Conservation (phyloP, 805 yeast genomes). For the Cyberlindnera nakhonratchasimensis region DNA sequence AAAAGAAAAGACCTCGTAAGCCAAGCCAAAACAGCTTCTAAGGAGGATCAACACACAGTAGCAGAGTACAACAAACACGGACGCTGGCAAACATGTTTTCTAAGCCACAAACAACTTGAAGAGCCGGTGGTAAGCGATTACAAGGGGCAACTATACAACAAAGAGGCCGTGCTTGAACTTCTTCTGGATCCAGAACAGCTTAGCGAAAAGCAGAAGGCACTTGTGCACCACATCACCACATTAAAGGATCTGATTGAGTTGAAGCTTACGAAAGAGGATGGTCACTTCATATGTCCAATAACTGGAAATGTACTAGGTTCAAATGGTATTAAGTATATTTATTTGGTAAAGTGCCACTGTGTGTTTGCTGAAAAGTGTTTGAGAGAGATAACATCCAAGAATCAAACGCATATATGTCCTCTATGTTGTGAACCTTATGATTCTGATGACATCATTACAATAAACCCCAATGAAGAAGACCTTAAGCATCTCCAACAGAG, state of each 20-base stretch:
- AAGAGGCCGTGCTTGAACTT: constrained; percentile 57
- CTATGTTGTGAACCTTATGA: constrained; percentile 33
- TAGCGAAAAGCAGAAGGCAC: constrained; percentile 24
- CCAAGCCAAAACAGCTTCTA: constrained; percentile 10
- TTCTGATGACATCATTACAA: constrained; percentile 34
- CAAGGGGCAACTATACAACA: constrained; percentile 61
- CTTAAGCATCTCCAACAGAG: constrained; percentile 24
- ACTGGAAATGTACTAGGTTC: constrained; percentile 36
- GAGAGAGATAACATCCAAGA: constrained; percentile 20
- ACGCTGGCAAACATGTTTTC: constrained; percentile 46
- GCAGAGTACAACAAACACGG: constrained; percentile 28
- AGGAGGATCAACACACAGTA: constrained; percentile 19
- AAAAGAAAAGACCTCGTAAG: constrained; percentile 48
- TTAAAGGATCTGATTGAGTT: constrained; percentile 44
- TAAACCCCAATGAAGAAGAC: constrained; percentile 32
- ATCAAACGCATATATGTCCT: constrained; percentile 39
- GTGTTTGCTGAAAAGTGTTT: constrained; percentile 35
- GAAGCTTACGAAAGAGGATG: constrained; percentile 28
- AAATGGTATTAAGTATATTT: constrained; percentile 37
- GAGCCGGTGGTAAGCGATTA: constrained; percentile 64
- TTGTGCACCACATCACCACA: constrained; percentile 34
- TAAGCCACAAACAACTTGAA: constrained; percentile 41
- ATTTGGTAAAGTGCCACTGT: constrained; percentile 46
- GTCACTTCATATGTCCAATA: constrained; percentile 37
- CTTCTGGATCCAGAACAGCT: constrained; percentile 39